phyloP scores from a whole-genome alignment of 768 basidiomycete genomes.

The Vararia minispora region DNA sequence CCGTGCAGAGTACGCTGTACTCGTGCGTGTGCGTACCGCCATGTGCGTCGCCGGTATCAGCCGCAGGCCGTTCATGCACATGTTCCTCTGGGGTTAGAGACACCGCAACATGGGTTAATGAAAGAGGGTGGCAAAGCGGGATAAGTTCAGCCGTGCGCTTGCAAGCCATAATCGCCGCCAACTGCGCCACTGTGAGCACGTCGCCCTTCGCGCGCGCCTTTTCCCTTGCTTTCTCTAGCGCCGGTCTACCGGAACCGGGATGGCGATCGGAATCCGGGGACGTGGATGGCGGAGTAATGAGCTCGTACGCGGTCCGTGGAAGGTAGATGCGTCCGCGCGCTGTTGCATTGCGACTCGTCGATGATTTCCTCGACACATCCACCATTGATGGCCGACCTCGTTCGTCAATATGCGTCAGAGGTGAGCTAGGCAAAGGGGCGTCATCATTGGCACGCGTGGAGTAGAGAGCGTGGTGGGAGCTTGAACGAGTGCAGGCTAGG shows the following conservation, averaged over 20 bases:
- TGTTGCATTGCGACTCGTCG: conserved; percentile 58
- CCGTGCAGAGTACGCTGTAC: conserved; percentile 49
- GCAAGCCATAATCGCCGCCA: conserved; percentile 81
- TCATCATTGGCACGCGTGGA: too few relatives aligned
- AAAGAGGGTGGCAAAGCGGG: conserved; percentile 81
- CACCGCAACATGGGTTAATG: conserved; percentile 61
- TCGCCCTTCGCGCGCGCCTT: conserved; percentile 61
- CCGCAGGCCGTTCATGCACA: conserved; percentile 6
- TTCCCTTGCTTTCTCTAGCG: conserved; percentile 25
- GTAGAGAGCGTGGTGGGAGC: too few relatives aligned
- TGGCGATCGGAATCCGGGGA: conserved; percentile 9
- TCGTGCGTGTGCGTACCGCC: conserved; percentile 7
- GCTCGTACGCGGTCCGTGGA: conserved; percentile 49
- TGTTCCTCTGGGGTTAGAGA: conserved; percentile 36
- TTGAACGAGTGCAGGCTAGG: too few relatives aligned
- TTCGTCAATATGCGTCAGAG: conserved; percentile 62
- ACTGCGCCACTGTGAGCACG: conserved; percentile 62
- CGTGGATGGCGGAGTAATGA: conserved; percentile 38
- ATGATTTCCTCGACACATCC: conserved; percentile 54
- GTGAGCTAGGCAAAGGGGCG: conserved; percentile 8
- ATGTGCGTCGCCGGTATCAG: too few relatives aligned
- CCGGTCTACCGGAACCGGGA: conserved; percentile 2
- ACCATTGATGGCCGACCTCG: conserved; percentile 75
- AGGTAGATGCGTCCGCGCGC: conserved; percentile 68
- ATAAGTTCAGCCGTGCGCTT: conserved; percentile 80